Evolutionary conservation across 345 rosid species (phyloP), one percentile per base, ranked within the genome.

Genomic region (Pelargonium nanum): DNA sequence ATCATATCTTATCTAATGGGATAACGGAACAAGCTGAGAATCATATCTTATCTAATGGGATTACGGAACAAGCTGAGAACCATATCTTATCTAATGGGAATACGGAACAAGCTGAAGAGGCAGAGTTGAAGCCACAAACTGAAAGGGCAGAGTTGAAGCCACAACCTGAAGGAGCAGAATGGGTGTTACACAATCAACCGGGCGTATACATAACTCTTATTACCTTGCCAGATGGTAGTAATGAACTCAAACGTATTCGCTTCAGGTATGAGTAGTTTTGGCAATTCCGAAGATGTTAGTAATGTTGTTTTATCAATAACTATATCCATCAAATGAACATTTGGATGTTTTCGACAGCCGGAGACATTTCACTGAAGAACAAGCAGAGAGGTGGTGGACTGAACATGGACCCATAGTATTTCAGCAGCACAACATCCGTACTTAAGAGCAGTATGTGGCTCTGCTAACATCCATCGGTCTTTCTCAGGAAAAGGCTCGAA

Each of bases 361-460:
- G 59, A 82, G 80, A 78, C 80, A 78, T 40, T 89, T 86, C 67
- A 83, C 78, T 0, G 90, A 91, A 77, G 81, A 81, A 60, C 74
- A 78, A 78, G 98, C 96, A 7, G 90, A 88, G 83, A 89, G 79
- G 28, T 86, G 96, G 98, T 92, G 96, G 98, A 74, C 80, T 57
- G 90, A 85, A 63, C 80, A 92, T 67, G 96, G 81, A 34, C 53
- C 71, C 70, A 72, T 66, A 68, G 75, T 85, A 30, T 83, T 82
- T 1, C 85, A 88, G 70, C 80, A 85, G 59, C 84, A 85, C 66
- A 77, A 77, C 60, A 75, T 80, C 70, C 50, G 13, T 17, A 64
- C 26, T 67, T 19, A 60, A 60, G 67, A 45, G 22, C 66, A 66
- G 34, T 22, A 17, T 44, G 44, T 34, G 50, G 61, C 59, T 54